phyloP scores from a whole-genome alignment of 345 rosid species.

The Boechera stricta region DNA sequence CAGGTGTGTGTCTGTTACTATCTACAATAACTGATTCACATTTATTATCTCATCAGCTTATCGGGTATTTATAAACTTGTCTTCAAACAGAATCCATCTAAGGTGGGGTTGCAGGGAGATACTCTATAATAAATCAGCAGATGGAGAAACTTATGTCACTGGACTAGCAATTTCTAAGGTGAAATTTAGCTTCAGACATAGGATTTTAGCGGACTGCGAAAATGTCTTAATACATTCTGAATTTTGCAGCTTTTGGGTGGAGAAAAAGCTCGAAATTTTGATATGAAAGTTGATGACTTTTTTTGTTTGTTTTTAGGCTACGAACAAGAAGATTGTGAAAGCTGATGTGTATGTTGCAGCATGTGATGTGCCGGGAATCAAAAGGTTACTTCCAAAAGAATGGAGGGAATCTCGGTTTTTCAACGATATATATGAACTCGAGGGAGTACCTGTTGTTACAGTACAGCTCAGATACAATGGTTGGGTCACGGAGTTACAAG shows the following conservation, averaged over 20 bases:
- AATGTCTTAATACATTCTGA: not conserved
- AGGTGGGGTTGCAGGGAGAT: slow-evolving; percentile 99
- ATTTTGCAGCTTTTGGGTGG: slow-evolving; percentile 3
- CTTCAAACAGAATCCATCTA: slow-evolving; percentile 82
- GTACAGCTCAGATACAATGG: slow-evolving; percentile 97
- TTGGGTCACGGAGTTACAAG: slow-evolving; percentile 93
- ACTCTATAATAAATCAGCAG: slow-evolving; percentile 64
- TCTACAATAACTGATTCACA: not conserved
- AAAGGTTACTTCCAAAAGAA: slow-evolving; percentile 77
- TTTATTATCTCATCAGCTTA: not conserved
- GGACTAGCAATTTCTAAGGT: slow-evolving; percentile 94
- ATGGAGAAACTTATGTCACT: slow-evolving; percentile 70
- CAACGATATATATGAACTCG: slow-evolving; percentile 79
- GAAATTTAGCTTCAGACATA: slow-evolving; percentile 27
- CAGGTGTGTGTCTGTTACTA: slow-evolving; percentile 51
- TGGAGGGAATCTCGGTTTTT: slow-evolving; percentile 88
- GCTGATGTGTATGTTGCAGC: slow-evolving; percentile 99
- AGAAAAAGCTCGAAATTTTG: not conserved
- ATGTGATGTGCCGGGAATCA: slow-evolving; percentile 96
- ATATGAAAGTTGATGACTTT: not conserved
- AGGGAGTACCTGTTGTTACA: slow-evolving; percentile 89
- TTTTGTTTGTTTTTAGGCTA: slow-evolving; percentile 64
- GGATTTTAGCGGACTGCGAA: not conserved
- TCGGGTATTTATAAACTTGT: slow-evolving; percentile 3
- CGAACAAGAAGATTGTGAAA: slow-evolving; percentile 70